Conservation (phyloP, 192 early-diverging fungal species). For the Backusella macrospora region DNA sequence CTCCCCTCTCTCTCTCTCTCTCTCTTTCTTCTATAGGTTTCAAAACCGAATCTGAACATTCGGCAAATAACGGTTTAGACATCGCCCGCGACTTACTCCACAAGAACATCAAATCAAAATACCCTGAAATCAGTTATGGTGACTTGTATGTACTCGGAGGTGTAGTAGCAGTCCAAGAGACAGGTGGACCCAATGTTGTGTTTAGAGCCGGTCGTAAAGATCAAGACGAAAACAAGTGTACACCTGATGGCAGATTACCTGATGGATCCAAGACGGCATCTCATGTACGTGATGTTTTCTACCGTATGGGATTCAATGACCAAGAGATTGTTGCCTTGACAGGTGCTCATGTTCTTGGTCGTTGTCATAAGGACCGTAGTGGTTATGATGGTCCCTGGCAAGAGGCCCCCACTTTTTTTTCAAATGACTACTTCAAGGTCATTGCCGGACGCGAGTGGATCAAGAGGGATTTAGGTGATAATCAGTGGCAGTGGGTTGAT, state of each 20-base stretch:
- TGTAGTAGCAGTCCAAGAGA: slow-evolving; percentile 74
- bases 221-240: slow-evolving; percentile 45
- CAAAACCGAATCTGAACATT: slow-evolving; percentile 63
- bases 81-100: slow-evolving; percentile 68
- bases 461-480: slow-evolving; percentile 66
- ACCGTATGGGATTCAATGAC: slow-evolving; percentile 77
- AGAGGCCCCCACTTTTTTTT: slow-evolving; percentile 83
- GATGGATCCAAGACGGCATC: slow-evolving; percentile 66
- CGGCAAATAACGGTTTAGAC: slow-evolving; percentile 77
- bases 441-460: slow-evolving; percentile 82
- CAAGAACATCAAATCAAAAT: slow-evolving; percentile 76
- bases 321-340: slow-evolving; percentile 83
- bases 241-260: slow-evolving; percentile 80
- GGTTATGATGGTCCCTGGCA: slow-evolving; percentile 93
- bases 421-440: slow-evolving; percentile 87
- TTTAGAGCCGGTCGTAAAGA: slow-evolving; percentile 75
- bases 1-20: no score
- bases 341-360: slow-evolving; percentile 77
- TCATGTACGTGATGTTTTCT: slow-evolving; percentile 79
- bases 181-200: slow-evolving; percentile 74
- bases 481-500: slow-evolving; percentile 88
- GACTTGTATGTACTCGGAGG: slow-evolving; percentile 85
- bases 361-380: slow-evolving; percentile 74
- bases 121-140: slow-evolving; percentile 82
- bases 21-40: slow-evolving; percentile 49